Base-by-base conservation (phyloP, 208 protist species). In the Acanthamoeba royreba region DNA sequence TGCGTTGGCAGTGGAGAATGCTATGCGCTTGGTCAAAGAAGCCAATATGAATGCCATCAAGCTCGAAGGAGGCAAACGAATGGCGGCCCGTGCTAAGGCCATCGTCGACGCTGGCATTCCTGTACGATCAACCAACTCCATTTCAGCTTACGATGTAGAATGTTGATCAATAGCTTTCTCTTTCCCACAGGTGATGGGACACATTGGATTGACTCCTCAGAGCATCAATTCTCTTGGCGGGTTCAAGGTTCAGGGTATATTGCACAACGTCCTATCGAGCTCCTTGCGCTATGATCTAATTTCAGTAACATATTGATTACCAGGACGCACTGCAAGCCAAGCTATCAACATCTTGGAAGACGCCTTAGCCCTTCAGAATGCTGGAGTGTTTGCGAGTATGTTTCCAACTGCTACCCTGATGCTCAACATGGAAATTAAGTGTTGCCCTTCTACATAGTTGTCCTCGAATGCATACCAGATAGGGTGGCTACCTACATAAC, bases 171-270 rank as follows among this genome's bases (percentile, higher is more conserved):
- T 92, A 22, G 19, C 38, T 13, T 92, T n/a, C 13, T 83, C 55
- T 8, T 4, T 22, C 7, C 25, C n/a, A 17, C 95, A 96, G 1
- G 97, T 98, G 0, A 52, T 98, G 28, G 97, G 96, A 15, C 97
- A 98, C 83, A 97, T 98, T 28, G 97, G 97, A 2, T 81, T 98
- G 1, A 98, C 97, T n/a, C 97, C 97, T 15, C 97, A 98, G 74
- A 95, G 92, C 15, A 92, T 91, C 13, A 63, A 88, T 28, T 38
- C 87, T 5, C 83, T 98, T 0, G 97, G 97, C 31, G 97, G 97
- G 7, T 98, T 97, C 83, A 93, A 93, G 38, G 94, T 98, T 3
- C 96, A 89, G 35, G 83, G 83, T 89, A 55, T n/a, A n/a, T n/a
- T 11, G 81, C 40, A 2, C 31, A 31, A 13, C 42, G 19, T 87